These are phyloP conservation scores for Ascoidea tarda DNA, from an alignment of 805 yeast species.

Conservation along the genomic window DNA sequence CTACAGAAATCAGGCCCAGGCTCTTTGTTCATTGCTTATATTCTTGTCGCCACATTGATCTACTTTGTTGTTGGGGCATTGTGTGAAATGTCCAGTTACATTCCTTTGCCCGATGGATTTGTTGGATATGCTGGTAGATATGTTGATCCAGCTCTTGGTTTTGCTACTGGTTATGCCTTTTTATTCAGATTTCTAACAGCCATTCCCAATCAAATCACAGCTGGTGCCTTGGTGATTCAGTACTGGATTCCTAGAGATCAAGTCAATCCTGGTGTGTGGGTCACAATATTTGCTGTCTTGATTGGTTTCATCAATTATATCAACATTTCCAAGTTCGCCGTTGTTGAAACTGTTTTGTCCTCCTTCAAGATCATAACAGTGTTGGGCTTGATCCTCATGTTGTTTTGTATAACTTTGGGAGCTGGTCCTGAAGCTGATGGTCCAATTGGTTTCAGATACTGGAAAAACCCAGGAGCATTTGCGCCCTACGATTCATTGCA, in stretches of 20 bases:
- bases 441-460: constrained; percentile 24
- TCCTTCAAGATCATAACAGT: constrained; percentile 28
- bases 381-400: constrained; percentile 22
- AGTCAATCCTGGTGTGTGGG: constrained; percentile 33
- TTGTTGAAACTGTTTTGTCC: constrained; percentile 22
- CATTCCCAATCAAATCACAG: constrained; percentile 36
- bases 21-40: constrained; percentile 43
- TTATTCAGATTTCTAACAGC: constrained; percentile 37
- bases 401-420: constrained; percentile 24
- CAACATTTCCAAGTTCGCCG: constrained; percentile 35
- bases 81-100: constrained; percentile 74
- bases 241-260: constrained; percentile 31
- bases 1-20: constrained; percentile 64
- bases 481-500: constrained; percentile 10
- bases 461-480: constrained; percentile 27
- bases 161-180: constrained; percentile 47
- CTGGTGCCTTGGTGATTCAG: constrained; percentile 38
- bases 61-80: constrained; percentile 18
- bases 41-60: constrained; percentile 2
- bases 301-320: constrained; percentile 34
- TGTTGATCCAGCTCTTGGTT: constrained; percentile 47
- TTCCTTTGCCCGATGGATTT: constrained; percentile 53
- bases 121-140: constrained; percentile 47
- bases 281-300: constrained; percentile 32
- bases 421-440: constrained; percentile 26